Conservation (phyloP, 352 stramenopile genomes). For the Globisporangium rhizosaccharum region DNA sequence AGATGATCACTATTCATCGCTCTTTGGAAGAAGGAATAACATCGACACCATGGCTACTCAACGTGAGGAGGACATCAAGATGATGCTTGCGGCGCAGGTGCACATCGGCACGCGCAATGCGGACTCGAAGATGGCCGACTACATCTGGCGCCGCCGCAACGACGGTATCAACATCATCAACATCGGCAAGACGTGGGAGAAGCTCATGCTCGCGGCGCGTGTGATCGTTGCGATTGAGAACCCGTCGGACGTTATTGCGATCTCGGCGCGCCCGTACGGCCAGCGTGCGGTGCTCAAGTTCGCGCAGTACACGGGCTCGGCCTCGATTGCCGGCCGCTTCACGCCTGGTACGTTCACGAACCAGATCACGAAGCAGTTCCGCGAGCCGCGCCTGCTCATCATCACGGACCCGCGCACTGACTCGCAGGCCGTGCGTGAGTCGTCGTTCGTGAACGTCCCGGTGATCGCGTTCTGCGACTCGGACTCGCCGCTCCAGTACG, state of each 20-base stretch:
- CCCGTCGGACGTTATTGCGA: slow-evolving; percentile 98
- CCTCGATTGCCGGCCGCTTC: slow-evolving; percentile 98
- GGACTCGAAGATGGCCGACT: slow-evolving; percentile 98
- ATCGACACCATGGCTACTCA: slow-evolving; percentile 71
- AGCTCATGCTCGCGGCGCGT: slow-evolving; percentile 98
- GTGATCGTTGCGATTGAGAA: slow-evolving; percentile 99
- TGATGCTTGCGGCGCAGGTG: slow-evolving; percentile 99
- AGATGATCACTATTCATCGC: slow-evolving; percentile 42
- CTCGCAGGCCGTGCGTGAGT: slow-evolving; percentile 96
- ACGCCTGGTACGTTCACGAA: slow-evolving; percentile 99
- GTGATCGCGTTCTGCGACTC: slow-evolving; percentile 99
- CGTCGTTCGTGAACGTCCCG: slow-evolving; percentile 99
- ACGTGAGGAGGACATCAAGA: slow-evolving; percentile 99
- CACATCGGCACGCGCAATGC: slow-evolving; percentile 99
- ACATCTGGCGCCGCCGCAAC: slow-evolving; percentile 99
- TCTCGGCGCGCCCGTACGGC: slow-evolving; percentile 98
- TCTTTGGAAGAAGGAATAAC: slow-evolving; percentile 43
- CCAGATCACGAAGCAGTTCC: slow-evolving; percentile 99
- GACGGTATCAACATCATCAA: slow-evolving; percentile 99
- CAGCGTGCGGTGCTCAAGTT: slow-evolving; percentile 99
- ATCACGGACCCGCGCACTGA: slow-evolving; percentile 99
- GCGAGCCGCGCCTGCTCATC: slow-evolving; percentile 98
- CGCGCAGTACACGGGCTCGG: slow-evolving; percentile 97
- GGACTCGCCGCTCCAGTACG: slow-evolving; percentile 98
- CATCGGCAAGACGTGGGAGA: slow-evolving; percentile 99